Evolutionary conservation across 2,329 filamentous ascomycete species (phyloP), one percentile per base, ranked within the genome.

Genomic region (Ophiostoma ips): DNA sequence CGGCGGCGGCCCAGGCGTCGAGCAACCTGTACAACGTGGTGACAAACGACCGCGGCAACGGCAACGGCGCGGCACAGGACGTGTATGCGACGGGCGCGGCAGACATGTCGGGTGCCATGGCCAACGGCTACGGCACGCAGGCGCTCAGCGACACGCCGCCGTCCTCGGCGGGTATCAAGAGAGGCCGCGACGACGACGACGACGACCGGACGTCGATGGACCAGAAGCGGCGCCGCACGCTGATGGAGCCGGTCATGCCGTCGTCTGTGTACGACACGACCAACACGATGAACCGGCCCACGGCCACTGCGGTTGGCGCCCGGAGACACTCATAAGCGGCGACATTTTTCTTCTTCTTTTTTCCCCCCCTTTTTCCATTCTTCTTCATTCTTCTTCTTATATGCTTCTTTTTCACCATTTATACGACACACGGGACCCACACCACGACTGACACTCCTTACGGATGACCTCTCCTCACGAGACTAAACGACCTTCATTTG

Each of bases 1-100:
- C 55, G 0, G 52, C 54, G 2, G 52, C 55, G 1, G 52, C 55
- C 5, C 72, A 80, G 53, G 75, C 83, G 3, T 81, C 85, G 1
- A 89, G 86, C 70, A 94, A 81, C 62, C 71, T 95, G 47, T 94
- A 94, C 72, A 94, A 81, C 64, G 83, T 94, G 55, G 88, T 94
- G 69, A 89, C 83, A 63, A 87, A 86, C 62, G 84, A 87, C 53
- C 77, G 86, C 24, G 77, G 71, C 45, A 68, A 72, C 30, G 69
- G 76, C 16, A 87, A 86, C 57, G 83, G 83, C n/a, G 74, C 77
- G 12, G 68, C 74, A 18, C 75, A 75, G 46, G 86, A 94, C 57
- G 76, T 81, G 7, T 94, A 94, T 62, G 75, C n/a, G 11, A 34
- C 77, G 33, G 73, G 79, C 15, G 73, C 84, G 21, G 68, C 75